These are phyloP conservation scores for Podospora australis DNA, from an alignment of 495 filamentous ascomycete genomes.

Conservation along the genomic window DNA sequence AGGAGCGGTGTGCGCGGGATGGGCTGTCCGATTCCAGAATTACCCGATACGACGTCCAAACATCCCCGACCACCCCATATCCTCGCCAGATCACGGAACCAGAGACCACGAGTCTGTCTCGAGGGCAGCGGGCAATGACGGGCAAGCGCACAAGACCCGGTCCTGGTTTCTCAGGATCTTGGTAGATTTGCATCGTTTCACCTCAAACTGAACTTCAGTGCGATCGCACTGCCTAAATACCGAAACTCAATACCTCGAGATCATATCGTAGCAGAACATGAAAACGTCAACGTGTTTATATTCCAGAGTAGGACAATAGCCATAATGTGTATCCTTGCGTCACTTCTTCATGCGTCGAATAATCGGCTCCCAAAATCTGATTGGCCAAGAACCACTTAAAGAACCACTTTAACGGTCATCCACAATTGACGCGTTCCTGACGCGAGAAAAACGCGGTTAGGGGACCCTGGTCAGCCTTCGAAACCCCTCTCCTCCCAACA, in stretches of 20 bases:
- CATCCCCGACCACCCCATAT: neutral
- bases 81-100: neutral
- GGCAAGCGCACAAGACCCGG: neutral
- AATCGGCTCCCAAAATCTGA: neutral
- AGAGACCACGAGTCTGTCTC: neutral
- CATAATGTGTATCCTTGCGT: constrained; percentile 12
- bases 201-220: neutral
- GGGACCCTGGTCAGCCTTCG: neutral
- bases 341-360: constrained; percentile 15
- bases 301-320: neutral
- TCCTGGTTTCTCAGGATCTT: neutral
- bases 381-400: constrained; percentile 8
- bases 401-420: neutral
- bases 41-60: neutral
- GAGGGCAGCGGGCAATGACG: neutral
- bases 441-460: constrained; percentile 18
- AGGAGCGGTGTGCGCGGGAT: neutral
- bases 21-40: neutral
- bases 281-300: neutral
- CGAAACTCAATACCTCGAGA: no score
- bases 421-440: constrained; percentile 4
- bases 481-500: neutral
- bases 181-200: constrained; percentile 4
- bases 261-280: no score
- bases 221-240: neutral